A percentile compares a stretch with the other conserved stretches of the same genome.
These are phyloP conservation scores for Echinosophora koreensis DNA, from an alignment of 306 rosid genomes.

Conservation along the genomic window DNA sequence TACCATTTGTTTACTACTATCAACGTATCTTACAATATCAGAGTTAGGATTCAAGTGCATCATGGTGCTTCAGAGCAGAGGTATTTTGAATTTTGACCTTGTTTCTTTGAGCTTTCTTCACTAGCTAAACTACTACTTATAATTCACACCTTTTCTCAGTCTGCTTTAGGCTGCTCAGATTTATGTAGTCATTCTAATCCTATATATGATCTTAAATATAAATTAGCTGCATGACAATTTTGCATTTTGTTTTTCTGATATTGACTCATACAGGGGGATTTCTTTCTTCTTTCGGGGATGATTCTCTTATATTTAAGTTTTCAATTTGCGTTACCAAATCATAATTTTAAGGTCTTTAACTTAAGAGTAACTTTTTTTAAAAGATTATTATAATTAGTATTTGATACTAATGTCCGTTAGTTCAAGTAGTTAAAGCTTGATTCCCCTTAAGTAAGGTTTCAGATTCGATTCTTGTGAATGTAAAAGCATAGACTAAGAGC, in stretches of 20 bases:
- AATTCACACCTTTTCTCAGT: neutral
- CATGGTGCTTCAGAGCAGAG: constrained; percentile 20
- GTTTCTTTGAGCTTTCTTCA: neutral
- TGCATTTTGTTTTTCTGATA: too few relatives aligned
- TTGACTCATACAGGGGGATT: neutral
- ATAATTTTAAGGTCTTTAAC: too few relatives aligned
- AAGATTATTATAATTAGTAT: neutral
- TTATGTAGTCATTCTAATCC: neutral
- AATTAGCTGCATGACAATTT: too few relatives aligned
- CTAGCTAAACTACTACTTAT: neutral
- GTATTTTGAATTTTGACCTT: too few relatives aligned
- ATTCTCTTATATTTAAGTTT: neutral
- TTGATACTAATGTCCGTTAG: too few relatives aligned
- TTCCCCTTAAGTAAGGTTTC: neutral
- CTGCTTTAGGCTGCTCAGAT: neutral
- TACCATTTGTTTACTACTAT: constrained; percentile 16
- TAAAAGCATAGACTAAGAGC: neutral
- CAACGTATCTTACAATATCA: constrained; percentile 4
- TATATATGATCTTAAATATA: too few relatives aligned
- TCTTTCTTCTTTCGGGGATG: neutral
- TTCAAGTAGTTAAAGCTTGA: too few relatives aligned
- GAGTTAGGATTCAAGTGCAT: neutral
- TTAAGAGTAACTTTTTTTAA: neutral
- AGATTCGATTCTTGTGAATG: constrained; percentile 12
- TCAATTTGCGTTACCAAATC: neutral